phyloP scores from a whole-genome alignment of 345 rosid species.

The Boechera divaricarpa region DNA sequence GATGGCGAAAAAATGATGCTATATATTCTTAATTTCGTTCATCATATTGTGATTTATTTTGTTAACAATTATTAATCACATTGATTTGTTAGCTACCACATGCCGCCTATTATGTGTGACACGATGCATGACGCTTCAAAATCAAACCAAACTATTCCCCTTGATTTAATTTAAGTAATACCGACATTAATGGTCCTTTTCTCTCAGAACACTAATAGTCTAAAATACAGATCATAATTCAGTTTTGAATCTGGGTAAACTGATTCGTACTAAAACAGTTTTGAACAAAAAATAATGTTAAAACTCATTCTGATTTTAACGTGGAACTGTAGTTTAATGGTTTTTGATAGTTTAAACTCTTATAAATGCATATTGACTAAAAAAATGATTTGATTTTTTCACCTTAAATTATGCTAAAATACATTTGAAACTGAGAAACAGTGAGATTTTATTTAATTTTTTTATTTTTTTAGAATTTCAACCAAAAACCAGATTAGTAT shows the following conservation, averaged over 20 bases:
- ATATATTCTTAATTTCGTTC: no score
- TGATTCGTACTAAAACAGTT: neutral
- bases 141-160: constrained; percentile 23
- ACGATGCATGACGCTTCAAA: constrained; percentile 39
- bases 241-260: neutral
- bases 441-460: neutral
- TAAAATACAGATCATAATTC: constrained; percentile 12
- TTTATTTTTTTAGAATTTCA: neutral
- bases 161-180: neutral
- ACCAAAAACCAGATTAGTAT: neutral
- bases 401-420: neutral
- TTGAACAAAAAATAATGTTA: neutral
- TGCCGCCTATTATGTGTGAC: constrained; percentile 39
- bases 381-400: no score
- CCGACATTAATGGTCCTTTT: neutral
- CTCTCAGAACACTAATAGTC: neutral
- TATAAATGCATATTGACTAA: no score
- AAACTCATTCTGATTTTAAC: neutral
- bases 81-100: constrained; percentile 44
- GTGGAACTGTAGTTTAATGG: no score
- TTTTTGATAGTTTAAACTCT: no score
- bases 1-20: no score
- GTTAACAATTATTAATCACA: neutral
- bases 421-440: no score
- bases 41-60: neutral